These are phyloP conservation scores for Plantago ovata DNA, from an alignment of 257 asterid genomes.

Conservation along the genomic window DNA sequence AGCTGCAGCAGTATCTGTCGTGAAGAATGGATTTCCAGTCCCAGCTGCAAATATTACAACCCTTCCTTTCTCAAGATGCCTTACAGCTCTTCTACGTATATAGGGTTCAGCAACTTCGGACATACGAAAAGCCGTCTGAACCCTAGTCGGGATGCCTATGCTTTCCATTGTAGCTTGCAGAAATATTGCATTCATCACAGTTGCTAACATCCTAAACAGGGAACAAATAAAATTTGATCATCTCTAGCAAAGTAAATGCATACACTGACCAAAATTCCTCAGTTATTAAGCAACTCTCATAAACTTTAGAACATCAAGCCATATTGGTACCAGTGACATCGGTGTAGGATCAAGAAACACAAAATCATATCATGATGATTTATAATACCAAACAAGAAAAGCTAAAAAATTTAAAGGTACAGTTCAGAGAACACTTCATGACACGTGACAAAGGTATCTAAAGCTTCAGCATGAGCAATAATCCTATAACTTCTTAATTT, in stretches of 20 bases:
- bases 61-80: conserved; percentile 97
- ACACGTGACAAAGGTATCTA: background rate
- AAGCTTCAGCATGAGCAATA: background rate
- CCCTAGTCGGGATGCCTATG: conserved; percentile 95
- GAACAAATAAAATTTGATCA: conserved; percentile 10
- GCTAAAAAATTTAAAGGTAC: background rate
- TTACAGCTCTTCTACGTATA: conserved; percentile 86
- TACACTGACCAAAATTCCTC: too few relatives aligned
- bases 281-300: too few relatives aligned
- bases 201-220: conserved; percentile 85
- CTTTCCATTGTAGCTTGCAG: conserved; percentile 99
- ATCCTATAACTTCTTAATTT: background rate
- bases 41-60: conserved; percentile 98
- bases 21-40: conserved; percentile 97
- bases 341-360: too few relatives aligned
- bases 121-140: conserved; percentile 98
- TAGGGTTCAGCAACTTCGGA: conserved; percentile 99
- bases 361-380: background rate
- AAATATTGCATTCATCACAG: conserved; percentile 96
- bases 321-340: too few relatives aligned
- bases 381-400: too few relatives aligned
- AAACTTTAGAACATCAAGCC: too few relatives aligned
- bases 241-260: conserved; percentile 6
- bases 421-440: background rate
- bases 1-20: conserved; percentile 99